These are phyloP conservation scores for Penicillium nordicum DNA, from an alignment of 2,329 filamentous ascomycete genomes.

Conservation along the genomic window DNA sequence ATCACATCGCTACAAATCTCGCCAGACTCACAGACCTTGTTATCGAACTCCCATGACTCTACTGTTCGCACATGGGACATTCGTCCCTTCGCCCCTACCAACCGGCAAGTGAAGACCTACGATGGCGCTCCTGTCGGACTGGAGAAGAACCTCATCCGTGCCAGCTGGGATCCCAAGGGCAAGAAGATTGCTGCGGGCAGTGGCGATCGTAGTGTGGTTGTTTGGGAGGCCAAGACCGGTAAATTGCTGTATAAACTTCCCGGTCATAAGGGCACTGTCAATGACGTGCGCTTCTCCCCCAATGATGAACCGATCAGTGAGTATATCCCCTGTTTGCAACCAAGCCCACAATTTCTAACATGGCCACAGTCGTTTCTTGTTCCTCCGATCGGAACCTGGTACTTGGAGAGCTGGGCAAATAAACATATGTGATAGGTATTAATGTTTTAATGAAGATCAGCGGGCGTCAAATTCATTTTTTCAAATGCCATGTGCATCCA, in stretches of 20 bases:
- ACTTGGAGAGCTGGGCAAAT: constrained; percentile 74
- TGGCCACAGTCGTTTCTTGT: constrained; percentile 69
- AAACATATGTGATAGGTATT: constrained; percentile 29
- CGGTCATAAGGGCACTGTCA: constrained; percentile 91
- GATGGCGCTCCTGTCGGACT: constrained; percentile 85
- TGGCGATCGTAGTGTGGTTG: constrained; percentile 82
- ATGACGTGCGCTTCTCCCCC: constrained; percentile 88
- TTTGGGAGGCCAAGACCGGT: constrained; percentile 86
- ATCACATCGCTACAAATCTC: constrained; percentile 88
- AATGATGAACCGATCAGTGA: constrained; percentile 81
- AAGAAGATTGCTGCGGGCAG: constrained; percentile 85
- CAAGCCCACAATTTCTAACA: constrained; percentile 17
- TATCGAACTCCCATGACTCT: constrained; percentile 91
- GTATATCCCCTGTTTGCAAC: constrained; percentile 38
- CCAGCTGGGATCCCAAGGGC: constrained; percentile 84
- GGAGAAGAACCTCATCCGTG: constrained; percentile 87
- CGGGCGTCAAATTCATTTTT: constrained; percentile 25
- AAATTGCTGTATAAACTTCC: constrained; percentile 93
- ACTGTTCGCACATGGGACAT: constrained; percentile 96
- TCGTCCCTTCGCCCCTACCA: constrained; percentile 83
- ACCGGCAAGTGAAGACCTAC: constrained; percentile 80
- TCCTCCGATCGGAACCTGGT: constrained; percentile 86
- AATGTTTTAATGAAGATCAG: constrained; percentile 23
- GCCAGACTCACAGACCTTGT: constrained; percentile 81
- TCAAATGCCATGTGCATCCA: not conserved